A percentile compares a stretch with the other conserved stretches of the same genome.
phyloP scores from a whole-genome alignment of 139 green algal species.

The Pleodorina starrii region DNA sequence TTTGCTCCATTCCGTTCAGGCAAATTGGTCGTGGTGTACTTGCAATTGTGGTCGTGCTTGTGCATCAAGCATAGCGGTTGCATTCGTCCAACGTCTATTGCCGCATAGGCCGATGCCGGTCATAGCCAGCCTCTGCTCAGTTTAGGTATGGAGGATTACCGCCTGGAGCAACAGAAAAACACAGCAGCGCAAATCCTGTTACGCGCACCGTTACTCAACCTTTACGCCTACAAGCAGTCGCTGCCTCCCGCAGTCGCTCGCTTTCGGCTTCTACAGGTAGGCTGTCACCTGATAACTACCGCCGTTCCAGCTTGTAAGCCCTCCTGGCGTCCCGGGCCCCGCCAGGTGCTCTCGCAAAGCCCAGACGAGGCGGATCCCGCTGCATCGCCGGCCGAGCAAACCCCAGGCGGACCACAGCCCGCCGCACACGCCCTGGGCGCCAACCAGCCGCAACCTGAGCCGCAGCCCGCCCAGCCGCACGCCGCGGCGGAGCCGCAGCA shows the following conservation, averaged over 20 bases:
- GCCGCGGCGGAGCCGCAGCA: not conserved
- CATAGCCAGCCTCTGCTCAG: too few species aligned
- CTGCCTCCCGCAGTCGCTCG: constrained; percentile 13
- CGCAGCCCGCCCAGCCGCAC: not conserved
- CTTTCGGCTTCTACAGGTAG: constrained; percentile 36
- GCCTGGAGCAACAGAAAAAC: constrained; percentile 41
- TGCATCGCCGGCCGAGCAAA: not conserved
- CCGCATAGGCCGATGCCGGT: too few species aligned
- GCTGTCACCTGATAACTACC: too few species aligned
- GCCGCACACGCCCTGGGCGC: not conserved
- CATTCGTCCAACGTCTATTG: too few species aligned
- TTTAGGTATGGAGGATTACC: constrained; percentile 43
- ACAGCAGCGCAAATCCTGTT: constrained; percentile 20
- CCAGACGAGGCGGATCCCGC: constrained; percentile 1
- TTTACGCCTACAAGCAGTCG: constrained; percentile 14
- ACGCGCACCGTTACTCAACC: not conserved
- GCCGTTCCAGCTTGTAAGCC: too few species aligned
- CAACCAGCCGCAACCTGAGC: not conserved
- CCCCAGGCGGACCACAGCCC: not conserved
- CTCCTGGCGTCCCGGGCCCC: too few species aligned
- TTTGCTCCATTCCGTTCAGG: too few species aligned
- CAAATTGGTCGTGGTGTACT: too few species aligned
- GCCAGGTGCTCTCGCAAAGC: constrained; percentile 39
- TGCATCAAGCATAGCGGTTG: too few species aligned
- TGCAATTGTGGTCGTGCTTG: too few species aligned